Conservation (phyloP, 331 rosid species). For the Telfairia occidentalis region DNA sequence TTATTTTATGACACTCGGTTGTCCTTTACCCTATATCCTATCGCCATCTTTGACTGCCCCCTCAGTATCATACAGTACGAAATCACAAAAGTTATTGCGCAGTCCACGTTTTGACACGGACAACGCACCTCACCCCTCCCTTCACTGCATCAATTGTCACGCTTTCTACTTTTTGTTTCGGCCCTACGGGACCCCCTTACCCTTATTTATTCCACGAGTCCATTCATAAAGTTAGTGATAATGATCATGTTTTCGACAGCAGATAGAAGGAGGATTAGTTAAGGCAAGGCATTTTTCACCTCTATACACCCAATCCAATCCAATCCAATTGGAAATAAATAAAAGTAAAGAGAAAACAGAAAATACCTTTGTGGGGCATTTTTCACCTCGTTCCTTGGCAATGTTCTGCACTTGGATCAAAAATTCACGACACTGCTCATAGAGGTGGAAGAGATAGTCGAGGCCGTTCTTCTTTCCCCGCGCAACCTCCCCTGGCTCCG, state of each 20-base stretch:
- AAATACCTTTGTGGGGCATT: constrained; percentile 92
- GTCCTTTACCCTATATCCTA: not conserved
- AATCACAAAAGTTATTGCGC: not conserved
- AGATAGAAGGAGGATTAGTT: not conserved
- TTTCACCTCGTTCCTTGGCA: constrained; percentile 91
- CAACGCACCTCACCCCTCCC: not conserved
- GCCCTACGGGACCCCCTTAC: not conserved
- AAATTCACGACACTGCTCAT: constrained; percentile 86
- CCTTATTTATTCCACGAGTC: not conserved
- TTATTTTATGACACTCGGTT: not conserved
- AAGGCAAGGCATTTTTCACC: too few species aligned
- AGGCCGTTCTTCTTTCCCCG: constrained; percentile 99
- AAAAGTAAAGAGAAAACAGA: not conserved
- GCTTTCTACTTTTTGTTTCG: constrained; percentile 7
- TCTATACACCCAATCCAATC: too few species aligned
- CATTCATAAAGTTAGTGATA: not conserved
- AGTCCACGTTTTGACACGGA: not conserved
- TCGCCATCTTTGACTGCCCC: constrained; percentile 8
- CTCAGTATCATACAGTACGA: constrained; percentile 8
- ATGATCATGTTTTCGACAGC: not conserved
- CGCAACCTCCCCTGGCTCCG: constrained; percentile 97
- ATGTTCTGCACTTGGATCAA: constrained; percentile 77
- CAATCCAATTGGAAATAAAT: too few species aligned
- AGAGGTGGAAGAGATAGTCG: constrained; percentile 83
- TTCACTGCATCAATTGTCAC: constrained; percentile 8